Percentiles rank a stretch among this genome's conserved stretches.
Evolutionary conservation across 352 stramenopile species (phyloP).

Genomic region (Pythium aphanidermatum): DNA sequence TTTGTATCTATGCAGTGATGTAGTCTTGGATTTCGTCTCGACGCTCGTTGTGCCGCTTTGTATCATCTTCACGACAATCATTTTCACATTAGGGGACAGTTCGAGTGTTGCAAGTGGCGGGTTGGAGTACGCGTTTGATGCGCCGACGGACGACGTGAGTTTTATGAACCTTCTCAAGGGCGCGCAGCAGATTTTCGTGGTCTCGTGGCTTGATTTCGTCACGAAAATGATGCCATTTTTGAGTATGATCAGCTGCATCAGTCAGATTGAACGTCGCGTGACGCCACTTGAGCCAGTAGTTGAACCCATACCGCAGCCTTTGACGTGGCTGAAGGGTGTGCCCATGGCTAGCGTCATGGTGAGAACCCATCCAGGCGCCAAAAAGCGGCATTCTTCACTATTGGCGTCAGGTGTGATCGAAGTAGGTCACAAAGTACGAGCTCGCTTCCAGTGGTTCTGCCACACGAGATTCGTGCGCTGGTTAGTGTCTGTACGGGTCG

Average conservation of each 20-base stretch:
- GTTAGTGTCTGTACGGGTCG: no score
- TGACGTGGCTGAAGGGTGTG: no score
- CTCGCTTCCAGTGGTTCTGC: no score
- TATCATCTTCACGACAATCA: conserved; percentile 9
- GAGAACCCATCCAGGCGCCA: no score
- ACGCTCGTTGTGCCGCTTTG: conserved; percentile 10
- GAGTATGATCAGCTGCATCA: conserved; percentile 15
- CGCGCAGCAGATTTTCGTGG: conserved; percentile 16
- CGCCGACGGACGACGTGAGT: conserved; percentile 9
- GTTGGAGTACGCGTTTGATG: conserved; percentile 16
- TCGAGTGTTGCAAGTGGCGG: background rate
- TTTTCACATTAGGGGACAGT: conserved; percentile 2
- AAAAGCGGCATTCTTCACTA: no score
- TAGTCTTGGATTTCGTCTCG: conserved; percentile 14
- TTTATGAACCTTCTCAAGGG: conserved; percentile 15
- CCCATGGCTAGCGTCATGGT: background rate
- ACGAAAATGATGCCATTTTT: conserved; percentile 19
- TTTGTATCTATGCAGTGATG: conserved; percentile 16
- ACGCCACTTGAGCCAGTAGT: no score
- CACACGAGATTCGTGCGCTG: no score
- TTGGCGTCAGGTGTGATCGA: no score
- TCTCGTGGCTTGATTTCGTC: conserved; percentile 17
- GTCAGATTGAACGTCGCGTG: conserved; percentile 4
- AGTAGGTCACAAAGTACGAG: no score
- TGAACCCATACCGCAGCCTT: no score